Evolutionary conservation across 805 yeast genomes (phyloP), one percentile per base, ranked within the genome.

Genomic region (Sugiyamaella lignohabitans): DNA sequence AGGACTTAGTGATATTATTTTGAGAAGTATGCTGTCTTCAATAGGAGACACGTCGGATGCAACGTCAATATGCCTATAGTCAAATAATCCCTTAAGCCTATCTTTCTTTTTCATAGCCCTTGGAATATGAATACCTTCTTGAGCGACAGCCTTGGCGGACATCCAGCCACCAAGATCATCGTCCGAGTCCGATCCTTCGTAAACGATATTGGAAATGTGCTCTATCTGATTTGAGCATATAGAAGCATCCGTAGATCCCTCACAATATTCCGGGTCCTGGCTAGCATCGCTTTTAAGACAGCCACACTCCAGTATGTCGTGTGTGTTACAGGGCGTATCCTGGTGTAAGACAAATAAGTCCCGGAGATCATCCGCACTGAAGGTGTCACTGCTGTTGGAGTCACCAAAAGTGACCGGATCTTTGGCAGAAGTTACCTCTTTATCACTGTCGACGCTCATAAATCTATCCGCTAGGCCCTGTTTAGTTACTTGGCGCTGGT

Each of bases 401-500:
- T 43, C 11, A 3, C 38, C 21, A 35, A 35, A 6, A 10, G 21
- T 18, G 14, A 27, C 32, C n/a, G n/a, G n/a, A n/a, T n/a, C n/a
- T n/a, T n/a, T n/a, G n/a, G n/a, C n/a, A 8, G 32, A 27, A 5
- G 5, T 10, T 8, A 35, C 20, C 30, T 27, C 30, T 35, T 55
- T 51, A 18, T 54, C 58, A 38, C 71, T 82, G 14, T 27, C 32
- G 14, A 8, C 32, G 11, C 32, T 14, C 53, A 77, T 72, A 55
- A 91, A 83, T 53, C 79, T 79, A 51, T 82, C 82, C 41, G 96
- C 84, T 42, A 91, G 66, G 45, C 82, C 88, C 46, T 70, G 78
- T 62, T 93, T 93, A 72, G 87, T 81, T 45, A 89, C 67, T 63
- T 93, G 98, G 17, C 98, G 70, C 61, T 93, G 98, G 50, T 84